Percentiles rank a stretch among this genome's conserved stretches.
These are phyloP conservation scores for Myxozyma lipomycoides DNA, from an alignment of 805 yeast genomes.

Conservation along the genomic window DNA sequence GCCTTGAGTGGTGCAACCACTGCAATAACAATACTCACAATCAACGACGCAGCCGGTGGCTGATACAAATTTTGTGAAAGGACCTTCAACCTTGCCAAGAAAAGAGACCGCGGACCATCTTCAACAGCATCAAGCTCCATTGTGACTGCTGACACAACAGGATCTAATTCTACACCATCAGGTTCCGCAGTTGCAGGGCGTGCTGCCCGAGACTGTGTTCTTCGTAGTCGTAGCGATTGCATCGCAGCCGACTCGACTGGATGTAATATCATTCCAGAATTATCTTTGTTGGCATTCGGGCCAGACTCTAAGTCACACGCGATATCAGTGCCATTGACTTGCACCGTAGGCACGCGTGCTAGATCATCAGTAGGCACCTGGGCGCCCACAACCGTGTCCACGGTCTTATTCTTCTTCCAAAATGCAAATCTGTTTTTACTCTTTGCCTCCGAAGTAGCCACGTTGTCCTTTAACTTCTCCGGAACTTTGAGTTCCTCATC, in stretches of 20 bases:
- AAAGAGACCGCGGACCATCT: neutral
- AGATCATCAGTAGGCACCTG: neutral
- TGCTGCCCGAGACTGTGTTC: neutral
- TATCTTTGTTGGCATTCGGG: neutral
- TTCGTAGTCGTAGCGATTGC: constrained; percentile 15
- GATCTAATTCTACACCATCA: constrained; percentile 28
- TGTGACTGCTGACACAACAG: constrained; percentile 24
- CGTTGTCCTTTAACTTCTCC: constrained; percentile 18
- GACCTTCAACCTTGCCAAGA: constrained; percentile 13
- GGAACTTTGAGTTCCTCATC: constrained; percentile 17
- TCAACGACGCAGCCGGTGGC: constrained; percentile 70
- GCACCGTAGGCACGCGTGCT: neutral
- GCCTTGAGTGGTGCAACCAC: constrained; percentile 87
- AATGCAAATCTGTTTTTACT: neutral
- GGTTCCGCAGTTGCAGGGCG: constrained; percentile 4
- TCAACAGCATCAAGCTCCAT: constrained; percentile 7
- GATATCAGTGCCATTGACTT: neutral
- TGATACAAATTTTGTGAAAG: constrained; percentile 51
- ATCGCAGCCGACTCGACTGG: constrained; percentile 15
- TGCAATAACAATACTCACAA: constrained; percentile 60
- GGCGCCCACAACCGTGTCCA: neutral
- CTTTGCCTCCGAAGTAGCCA: neutral
- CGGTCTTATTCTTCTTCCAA: neutral
- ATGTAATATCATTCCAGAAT: neutral
- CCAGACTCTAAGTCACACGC: too few relatives aligned